A percentile compares a stretch with the other conserved stretches of the same genome.
These are phyloP conservation scores for Oenanthe javanica DNA, from an alignment of 140 eudicot genomes.

Conservation along the genomic window DNA sequence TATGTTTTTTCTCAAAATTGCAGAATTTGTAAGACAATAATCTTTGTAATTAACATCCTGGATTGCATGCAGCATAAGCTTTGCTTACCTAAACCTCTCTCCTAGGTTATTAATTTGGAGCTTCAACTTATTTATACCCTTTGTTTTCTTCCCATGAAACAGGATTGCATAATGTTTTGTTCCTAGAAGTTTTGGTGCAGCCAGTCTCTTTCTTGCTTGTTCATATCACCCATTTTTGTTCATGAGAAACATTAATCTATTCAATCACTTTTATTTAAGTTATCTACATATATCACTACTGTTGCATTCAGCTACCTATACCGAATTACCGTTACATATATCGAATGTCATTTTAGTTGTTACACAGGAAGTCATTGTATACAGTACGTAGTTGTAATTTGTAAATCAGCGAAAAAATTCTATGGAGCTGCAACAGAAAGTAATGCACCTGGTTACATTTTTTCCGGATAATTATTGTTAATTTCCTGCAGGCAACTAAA, in stretches of 20 bases:
- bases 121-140: neutral
- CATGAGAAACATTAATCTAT: neutral
- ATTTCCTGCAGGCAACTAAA: neutral
- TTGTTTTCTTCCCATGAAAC: neutral
- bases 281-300: neutral
- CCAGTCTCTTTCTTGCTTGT: neutral
- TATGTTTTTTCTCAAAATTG: no score
- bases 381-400: neutral
- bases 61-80: neutral
- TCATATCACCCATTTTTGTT: neutral
- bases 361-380: neutral
- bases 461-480: neutral
- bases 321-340: neutral
- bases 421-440: neutral
- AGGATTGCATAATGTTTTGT: neutral
- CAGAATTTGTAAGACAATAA: no score
- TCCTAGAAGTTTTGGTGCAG: neutral
- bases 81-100: neutral
- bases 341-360: neutral
- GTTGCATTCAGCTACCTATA: neutral
- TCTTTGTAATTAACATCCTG: no score
- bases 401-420: neutral
- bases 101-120: neutral
- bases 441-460: neutral
- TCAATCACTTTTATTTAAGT: neutral